Conservation (phyloP, 1,284 basidiomycete genomes). For the Leccinum griseonigrum region DNA sequence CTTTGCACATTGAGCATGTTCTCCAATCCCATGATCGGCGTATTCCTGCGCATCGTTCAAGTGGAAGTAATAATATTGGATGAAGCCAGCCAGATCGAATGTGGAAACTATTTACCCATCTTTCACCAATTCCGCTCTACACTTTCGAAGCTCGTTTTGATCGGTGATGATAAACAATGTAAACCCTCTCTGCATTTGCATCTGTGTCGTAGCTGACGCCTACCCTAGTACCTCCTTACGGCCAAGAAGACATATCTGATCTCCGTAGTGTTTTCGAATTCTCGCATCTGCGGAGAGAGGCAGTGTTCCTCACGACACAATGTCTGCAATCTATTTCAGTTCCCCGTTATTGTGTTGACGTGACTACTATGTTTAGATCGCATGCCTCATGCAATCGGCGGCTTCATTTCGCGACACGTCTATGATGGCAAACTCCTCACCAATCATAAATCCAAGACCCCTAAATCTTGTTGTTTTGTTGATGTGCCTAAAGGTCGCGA, state of each 20-base stretch:
- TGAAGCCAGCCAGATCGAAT: slow-evolving; percentile 66
- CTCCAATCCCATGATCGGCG: slow-evolving; percentile 30
- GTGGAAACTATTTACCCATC: slow-evolving; percentile 56
- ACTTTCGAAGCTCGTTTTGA: slow-evolving; percentile 65
- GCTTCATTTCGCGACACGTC: slow-evolving; percentile 45
- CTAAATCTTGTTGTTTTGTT: slow-evolving; percentile 26
- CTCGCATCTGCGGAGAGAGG: slow-evolving; percentile 34
- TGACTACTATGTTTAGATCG: slow-evolving; percentile 38
- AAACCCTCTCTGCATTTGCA: slow-evolving; percentile 19
- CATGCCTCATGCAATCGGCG: slow-evolving; percentile 47
- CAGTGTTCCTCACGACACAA: slow-evolving; percentile 40
- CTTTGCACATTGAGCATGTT: slow-evolving; percentile 53
- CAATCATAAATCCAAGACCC: slow-evolving; percentile 4
- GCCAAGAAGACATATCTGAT: slow-evolving; percentile 39
- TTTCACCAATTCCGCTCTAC: slow-evolving; percentile 42
- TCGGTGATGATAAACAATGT: slow-evolving; percentile 79
- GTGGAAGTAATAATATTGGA: slow-evolving; percentile 55
- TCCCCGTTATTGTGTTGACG: neutral
- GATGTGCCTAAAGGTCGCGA: slow-evolving; percentile 31
- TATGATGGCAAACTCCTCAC: slow-evolving; percentile 36
- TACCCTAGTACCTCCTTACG: slow-evolving; percentile 46
- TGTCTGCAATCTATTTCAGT: slow-evolving; percentile 34
- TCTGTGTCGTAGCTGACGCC: slow-evolving; percentile 1
- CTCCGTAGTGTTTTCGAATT: slow-evolving; percentile 49
- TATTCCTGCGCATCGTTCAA: slow-evolving; percentile 41